These are phyloP conservation scores for Penicillium diatomitis DNA, from an alignment of 495 filamentous ascomycete genomes.

Conservation along the genomic window DNA sequence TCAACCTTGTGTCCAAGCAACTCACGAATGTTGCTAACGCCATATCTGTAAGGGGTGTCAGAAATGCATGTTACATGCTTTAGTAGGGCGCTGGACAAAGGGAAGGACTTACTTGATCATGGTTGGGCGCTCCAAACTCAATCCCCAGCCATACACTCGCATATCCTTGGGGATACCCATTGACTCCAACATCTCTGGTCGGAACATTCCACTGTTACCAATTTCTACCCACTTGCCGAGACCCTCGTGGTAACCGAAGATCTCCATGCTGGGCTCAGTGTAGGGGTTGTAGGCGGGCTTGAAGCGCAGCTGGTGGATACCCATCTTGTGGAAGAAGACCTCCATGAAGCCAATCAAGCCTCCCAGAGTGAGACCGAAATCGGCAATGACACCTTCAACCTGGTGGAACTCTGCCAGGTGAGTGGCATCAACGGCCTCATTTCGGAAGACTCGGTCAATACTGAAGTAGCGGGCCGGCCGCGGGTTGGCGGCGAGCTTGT, in stretches of 20 bases:
- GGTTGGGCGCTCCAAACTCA: slow-evolving; percentile 86
- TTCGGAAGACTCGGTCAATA: slow-evolving; percentile 94
- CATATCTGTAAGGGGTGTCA: slow-evolving; percentile 43
- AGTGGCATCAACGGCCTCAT: slow-evolving; percentile 92
- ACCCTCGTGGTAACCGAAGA: slow-evolving; percentile 87
- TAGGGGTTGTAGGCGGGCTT: slow-evolving; percentile 98
- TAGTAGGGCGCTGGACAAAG: background rate
- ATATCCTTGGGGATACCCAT: slow-evolving; percentile 86
- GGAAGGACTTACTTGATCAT: slow-evolving; percentile 77
- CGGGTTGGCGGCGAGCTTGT: slow-evolving; percentile 75
- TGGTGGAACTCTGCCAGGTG: slow-evolving; percentile 98
- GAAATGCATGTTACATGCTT: background rate
- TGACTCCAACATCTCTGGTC: slow-evolving; percentile 87
- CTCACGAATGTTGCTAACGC: slow-evolving; percentile 75
- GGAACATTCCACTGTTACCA: slow-evolving; percentile 96
- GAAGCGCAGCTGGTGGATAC: slow-evolving; percentile 77
- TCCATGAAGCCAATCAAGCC: slow-evolving; percentile 95
- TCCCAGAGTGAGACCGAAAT: slow-evolving; percentile 82
- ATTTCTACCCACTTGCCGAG: slow-evolving; percentile 92
- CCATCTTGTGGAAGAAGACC: slow-evolving; percentile 94
- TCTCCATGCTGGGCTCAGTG: slow-evolving; percentile 97
- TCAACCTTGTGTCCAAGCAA: slow-evolving; percentile 80
- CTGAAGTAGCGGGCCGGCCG: slow-evolving; percentile 89
- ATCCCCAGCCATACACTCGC: slow-evolving; percentile 82
- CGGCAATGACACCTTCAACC: slow-evolving; percentile 95